Percentiles rank a stretch among this genome's conserved stretches.
These are phyloP conservation scores for Boletus rufocinnamomeus DNA, from an alignment of 768 basidiomycete species.

Conservation along the genomic window DNA sequence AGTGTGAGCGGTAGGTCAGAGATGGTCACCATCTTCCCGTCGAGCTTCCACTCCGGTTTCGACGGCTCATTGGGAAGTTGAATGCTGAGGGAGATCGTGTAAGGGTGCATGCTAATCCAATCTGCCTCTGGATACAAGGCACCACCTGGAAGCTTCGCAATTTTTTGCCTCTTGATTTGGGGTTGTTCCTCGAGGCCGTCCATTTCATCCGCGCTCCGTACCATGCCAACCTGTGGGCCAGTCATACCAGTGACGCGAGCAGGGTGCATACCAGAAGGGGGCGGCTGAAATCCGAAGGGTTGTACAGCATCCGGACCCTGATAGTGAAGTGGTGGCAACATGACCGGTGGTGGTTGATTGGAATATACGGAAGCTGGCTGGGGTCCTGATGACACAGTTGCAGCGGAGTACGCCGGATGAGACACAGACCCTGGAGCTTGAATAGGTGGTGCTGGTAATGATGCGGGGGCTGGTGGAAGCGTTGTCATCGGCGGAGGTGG, in stretches of 20 bases:
- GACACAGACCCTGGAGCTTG: constrained; percentile 44
- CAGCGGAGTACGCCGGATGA: constrained; percentile 68
- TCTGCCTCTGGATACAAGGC: constrained; percentile 83
- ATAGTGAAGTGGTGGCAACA: constrained; percentile 85
- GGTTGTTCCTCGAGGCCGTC: constrained; percentile 70
- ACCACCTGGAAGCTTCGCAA: constrained; percentile 84
- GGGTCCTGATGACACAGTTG: constrained; percentile 88
- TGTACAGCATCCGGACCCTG: constrained; percentile 76
- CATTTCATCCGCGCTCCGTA: constrained; percentile 81
- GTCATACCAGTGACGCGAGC: constrained; percentile 63
- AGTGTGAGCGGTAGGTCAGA: constrained; percentile 82
- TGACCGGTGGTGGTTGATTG: constrained; percentile 61
- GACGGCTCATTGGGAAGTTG: constrained; percentile 81
- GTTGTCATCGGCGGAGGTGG: constrained; percentile 62
- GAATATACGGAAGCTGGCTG: constrained; percentile 81
- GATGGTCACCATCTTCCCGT: constrained; percentile 76
- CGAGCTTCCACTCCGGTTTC: constrained; percentile 92
- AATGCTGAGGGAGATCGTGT: constrained; percentile 82
- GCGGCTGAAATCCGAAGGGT: constrained; percentile 78
- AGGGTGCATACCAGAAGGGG: constrained; percentile 67
- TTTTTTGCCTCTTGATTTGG: constrained; percentile 84
- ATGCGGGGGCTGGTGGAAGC: constrained; percentile 68
- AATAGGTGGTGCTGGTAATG: constrained; percentile 69
- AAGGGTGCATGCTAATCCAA: constrained; percentile 90
- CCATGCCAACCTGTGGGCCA: constrained; percentile 66